Percentiles rank a stretch among this genome's conserved stretches.
Conservation (phyloP, 306 rosid species). For the Vicia sativa region DNA sequence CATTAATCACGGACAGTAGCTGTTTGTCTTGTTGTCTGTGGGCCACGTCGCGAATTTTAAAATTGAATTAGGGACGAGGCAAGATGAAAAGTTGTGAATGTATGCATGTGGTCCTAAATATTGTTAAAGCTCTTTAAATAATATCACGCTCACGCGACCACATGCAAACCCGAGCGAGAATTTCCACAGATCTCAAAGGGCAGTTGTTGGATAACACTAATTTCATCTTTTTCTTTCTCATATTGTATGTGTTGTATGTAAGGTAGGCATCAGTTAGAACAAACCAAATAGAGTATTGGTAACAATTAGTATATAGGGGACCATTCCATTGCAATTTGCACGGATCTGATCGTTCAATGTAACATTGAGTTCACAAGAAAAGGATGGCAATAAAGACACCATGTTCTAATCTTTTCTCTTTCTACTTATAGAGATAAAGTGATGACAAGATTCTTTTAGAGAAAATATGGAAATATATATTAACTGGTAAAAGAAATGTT, state of each 20-base stretch:
- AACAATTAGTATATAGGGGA: conserved; percentile 53
- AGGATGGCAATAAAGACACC: conserved; percentile 27
- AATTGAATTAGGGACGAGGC: conserved; percentile 20
- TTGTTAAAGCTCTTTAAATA: conserved; percentile 46
- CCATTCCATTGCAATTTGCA: conserved; percentile 46
- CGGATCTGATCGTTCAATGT: conserved; percentile 15
- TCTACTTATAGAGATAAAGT: conserved; percentile 37
- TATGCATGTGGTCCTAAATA: conserved; percentile 50
- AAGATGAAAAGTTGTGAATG: conserved; percentile 37
- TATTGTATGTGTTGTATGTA: conserved; percentile 46
- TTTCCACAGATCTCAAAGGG: conserved; percentile 45
- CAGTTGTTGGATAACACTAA: conserved; percentile 40
- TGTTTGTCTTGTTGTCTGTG: background rate
- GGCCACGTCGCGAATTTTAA: conserved; percentile 29
- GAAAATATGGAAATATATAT: too few relatives aligned
- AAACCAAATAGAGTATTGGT: conserved; percentile 50
- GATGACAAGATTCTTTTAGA: too few relatives aligned
- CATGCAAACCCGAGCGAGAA: conserved; percentile 58
- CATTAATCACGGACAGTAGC: conserved; percentile 37
- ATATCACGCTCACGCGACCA: conserved; percentile 74
- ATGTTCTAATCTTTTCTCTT: conserved; percentile 25
- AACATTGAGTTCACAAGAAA: conserved; percentile 41
- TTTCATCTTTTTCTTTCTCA: conserved; percentile 43
- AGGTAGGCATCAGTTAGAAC: conserved; percentile 62
- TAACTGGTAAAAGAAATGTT: too few relatives aligned